A percentile compares a stretch with the other conserved stretches of the same genome.
Evolutionary conservation across 345 rosid species (phyloP).

Genomic region (Gossypioides kirkii): DNA sequence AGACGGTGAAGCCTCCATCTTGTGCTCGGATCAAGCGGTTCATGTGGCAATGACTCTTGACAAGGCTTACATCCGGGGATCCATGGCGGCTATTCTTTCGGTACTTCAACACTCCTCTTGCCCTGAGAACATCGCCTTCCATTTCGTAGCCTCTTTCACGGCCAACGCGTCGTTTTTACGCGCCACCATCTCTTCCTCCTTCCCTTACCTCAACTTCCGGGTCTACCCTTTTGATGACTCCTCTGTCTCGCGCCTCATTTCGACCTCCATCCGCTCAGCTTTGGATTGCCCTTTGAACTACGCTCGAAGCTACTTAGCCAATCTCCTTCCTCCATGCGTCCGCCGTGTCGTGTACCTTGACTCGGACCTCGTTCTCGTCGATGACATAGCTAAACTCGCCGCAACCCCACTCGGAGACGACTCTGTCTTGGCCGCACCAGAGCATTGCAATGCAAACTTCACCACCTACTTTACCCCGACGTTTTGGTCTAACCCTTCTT

Average conservation of each 20-base stretch:
- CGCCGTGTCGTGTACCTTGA: conserved; percentile 81
- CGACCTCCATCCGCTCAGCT: conserved; percentile 86
- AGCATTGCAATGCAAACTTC: conserved; percentile 87
- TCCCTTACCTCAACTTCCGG: conserved; percentile 71
- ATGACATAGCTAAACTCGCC: not conserved
- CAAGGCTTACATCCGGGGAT: conserved; percentile 78
- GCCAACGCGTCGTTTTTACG: conserved; percentile 47
- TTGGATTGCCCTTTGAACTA: conserved; percentile 82
- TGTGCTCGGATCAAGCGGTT: conserved; percentile 73
- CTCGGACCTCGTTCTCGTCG: conserved; percentile 39
- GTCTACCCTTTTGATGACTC: conserved; percentile 63
- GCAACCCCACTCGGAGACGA: conserved; percentile 53
- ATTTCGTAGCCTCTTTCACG: conserved; percentile 67
- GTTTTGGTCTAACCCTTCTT: conserved; percentile 68
- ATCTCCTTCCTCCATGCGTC: conserved; percentile 65
- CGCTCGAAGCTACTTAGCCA: conserved; percentile 28
- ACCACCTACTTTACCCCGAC: conserved; percentile 66
- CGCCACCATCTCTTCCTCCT: conserved; percentile 62
- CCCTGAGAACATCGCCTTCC: conserved; percentile 74
- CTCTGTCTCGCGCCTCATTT: conserved; percentile 61
- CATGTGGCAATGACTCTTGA: conserved; percentile 96
- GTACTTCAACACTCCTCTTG: conserved; percentile 86
- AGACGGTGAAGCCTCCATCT: conserved; percentile 23
- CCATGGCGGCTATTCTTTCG: conserved; percentile 88
- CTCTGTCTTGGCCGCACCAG: conserved; percentile 81